Base-by-base conservation (phyloP, 805 yeast species). In the Groenewaldozyma tartarivorans region DNA sequence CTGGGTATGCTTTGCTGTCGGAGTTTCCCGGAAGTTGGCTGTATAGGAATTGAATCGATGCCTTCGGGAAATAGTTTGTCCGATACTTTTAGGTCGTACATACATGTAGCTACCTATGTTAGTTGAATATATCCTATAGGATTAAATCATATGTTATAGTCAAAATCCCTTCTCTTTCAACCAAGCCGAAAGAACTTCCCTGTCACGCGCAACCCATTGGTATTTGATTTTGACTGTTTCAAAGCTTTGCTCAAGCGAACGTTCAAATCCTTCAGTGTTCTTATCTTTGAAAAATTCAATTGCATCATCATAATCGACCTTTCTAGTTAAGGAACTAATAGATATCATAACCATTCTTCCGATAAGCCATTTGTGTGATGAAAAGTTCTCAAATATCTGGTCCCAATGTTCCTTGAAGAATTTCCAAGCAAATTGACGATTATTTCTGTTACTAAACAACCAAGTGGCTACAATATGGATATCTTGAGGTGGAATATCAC, bases 341-440 rank as follows among this genome's bases (percentile, higher is more conserved):
- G 79, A 64, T 29, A 81, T 48, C 29, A 69, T 67, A 32, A 88
- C 81, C 44, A 90, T 77, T 15, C 79, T 68, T 18, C 90, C 81
- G 52, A 90, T 69, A 85, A 87, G 76, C 20, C 85, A 70, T 48
- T 81, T 71, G 11, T 85, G 81, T 13, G 94, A 85, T 38, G 96
- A 95, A 57, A 85, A 71, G 53, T 71, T 66, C 58, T 75, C 70
- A 51, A 63, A 63, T 45, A 90, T 56, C 35, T 66, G 71, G 43
- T 76, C 86, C 90, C 94, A 90, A 61, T 88, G 79, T 9, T 45
- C 53, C 52, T 72, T 69, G n/a, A 60, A 54, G 95, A 95, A 92
- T n/a, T 54, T 42, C 84, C 88, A 88, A 50, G 80, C 63, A 19
- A 22, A 20, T 49, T 75, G 74, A 44, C 81, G 67, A 65, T 95